Evolutionary conservation across 345 rosid species (phyloP).

Genomic region (Anastatica hierochuntica): DNA sequence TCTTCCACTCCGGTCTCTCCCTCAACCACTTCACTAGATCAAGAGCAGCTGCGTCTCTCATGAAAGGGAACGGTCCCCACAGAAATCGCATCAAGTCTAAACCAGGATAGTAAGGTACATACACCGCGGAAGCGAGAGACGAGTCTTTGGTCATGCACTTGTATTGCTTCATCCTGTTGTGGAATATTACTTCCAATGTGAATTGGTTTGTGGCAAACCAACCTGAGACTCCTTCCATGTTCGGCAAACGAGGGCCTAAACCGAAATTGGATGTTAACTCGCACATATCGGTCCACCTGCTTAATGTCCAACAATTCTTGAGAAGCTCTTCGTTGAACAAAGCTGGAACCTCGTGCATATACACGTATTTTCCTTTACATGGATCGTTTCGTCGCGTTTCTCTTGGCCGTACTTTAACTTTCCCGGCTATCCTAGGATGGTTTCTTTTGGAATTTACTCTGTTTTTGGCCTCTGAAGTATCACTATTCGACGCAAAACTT

Average conservation of each 20-base stretch:
- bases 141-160: constrained; percentile 61
- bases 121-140: constrained; percentile 58
- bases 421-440: neutral
- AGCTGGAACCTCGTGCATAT: constrained; percentile 45
- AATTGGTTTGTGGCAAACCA: constrained; percentile 77
- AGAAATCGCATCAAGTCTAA: constrained; percentile 61
- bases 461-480: neutral
- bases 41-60: constrained; percentile 49
- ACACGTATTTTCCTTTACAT: constrained; percentile 45
- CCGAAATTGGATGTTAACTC: constrained; percentile 41
- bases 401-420: constrained; percentile 12
- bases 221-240: constrained; percentile 36
- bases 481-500: neutral
- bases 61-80: constrained; percentile 38
- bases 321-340: constrained; percentile 58
- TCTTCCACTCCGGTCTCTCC: constrained; percentile 57
- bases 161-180: constrained; percentile 71
- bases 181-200: constrained; percentile 67
- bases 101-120: constrained; percentile 66
- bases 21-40: constrained; percentile 54
- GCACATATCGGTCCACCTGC: constrained; percentile 59
- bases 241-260: constrained; percentile 42
- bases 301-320: constrained; percentile 48
- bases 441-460: neutral
- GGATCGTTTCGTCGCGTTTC: constrained; percentile 17